Evolutionary conservation across 129 eudicot species (phyloP), one percentile per base, ranked within the genome.

Genomic region (Chrysanthemum seticuspe): DNA sequence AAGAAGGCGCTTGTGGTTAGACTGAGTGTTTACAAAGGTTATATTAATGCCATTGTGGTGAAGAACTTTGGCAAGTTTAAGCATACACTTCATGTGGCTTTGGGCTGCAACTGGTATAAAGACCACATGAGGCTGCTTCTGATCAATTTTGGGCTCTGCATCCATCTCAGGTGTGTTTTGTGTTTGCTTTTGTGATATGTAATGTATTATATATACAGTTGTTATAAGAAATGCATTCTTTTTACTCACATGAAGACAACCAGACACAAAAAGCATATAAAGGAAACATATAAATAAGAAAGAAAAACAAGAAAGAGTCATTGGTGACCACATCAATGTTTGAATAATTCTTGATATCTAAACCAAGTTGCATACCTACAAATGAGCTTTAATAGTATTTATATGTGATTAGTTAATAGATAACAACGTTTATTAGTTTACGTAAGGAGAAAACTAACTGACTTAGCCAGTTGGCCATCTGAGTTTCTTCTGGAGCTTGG

Each of bases 11-110:
- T 18, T 65, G 29, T 81, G 85, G 81, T 81, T 76, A 21, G 53
- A 75, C 49, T 76, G 61, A 3, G 81, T 81, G 70, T 81, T 81
- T 77, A 81, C 58, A 36, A 81, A 76, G 77, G 85, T 76, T n/a
- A 79, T 75, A 45, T 54, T 44, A 10, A 74, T 23, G 59, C 73
- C 73, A 48, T 62, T 69, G 72, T 69, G 72, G 80, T 80, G 80
- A 40, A 74, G 80, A 16, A 80, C 31, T 59, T 52, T 63, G 69
- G 80, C 84, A 23, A 80, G 73, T 49, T 80, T 80, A 5, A 80
- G 76, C 80, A 80, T 74, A 9, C 76, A 76, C 59, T 80, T 80
- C 13, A 80, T 69, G 44, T 80, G 84, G 73, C 80, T 74, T 74
- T 80, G 84, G 5, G 72, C 72, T 54, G 84, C 73, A 34, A 61